Conservation (phyloP, 192 early-diverging fungal genomes). For the Mortierella hygrophila region DNA sequence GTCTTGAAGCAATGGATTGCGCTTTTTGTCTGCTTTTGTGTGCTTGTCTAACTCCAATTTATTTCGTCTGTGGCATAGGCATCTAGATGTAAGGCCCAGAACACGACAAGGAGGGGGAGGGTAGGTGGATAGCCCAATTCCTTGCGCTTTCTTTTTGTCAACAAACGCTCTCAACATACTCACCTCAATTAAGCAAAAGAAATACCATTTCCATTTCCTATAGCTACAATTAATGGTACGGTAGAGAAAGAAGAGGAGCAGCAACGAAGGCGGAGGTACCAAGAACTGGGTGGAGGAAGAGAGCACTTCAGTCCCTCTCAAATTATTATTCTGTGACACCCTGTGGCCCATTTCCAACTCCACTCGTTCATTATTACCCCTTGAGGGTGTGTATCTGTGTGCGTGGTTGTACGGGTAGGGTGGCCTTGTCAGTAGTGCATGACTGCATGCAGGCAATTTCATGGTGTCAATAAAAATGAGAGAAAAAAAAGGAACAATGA, state of each 20-base stretch:
- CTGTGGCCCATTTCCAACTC: background rate
- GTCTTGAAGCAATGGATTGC: background rate
- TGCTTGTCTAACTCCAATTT: background rate
- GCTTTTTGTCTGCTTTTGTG: background rate
- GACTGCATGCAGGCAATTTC: too few relatives aligned
- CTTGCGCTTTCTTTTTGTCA: background rate
- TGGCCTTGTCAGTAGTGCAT: background rate
- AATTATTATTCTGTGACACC: background rate
- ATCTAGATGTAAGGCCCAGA: background rate
- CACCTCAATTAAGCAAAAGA: background rate
- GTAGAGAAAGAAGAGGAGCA: background rate
- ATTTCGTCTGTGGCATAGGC: background rate
- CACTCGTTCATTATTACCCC: background rate
- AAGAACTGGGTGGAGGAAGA: background rate
- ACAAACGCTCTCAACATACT: background rate
- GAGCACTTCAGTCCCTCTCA: background rate
- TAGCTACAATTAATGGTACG: background rate
- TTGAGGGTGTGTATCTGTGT: background rate
- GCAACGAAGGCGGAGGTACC: background rate
- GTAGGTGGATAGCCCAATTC: background rate
- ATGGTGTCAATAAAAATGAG: background rate
- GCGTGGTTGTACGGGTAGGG: background rate
- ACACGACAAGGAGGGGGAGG: background rate
- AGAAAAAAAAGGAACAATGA: constrained; percentile 3
- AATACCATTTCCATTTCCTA: background rate